Percentiles rank a stretch among this genome's conserved stretches.
phyloP scores from a whole-genome alignment of 1,139 yeast genomes.

The Yamadazyma triangularis region DNA sequence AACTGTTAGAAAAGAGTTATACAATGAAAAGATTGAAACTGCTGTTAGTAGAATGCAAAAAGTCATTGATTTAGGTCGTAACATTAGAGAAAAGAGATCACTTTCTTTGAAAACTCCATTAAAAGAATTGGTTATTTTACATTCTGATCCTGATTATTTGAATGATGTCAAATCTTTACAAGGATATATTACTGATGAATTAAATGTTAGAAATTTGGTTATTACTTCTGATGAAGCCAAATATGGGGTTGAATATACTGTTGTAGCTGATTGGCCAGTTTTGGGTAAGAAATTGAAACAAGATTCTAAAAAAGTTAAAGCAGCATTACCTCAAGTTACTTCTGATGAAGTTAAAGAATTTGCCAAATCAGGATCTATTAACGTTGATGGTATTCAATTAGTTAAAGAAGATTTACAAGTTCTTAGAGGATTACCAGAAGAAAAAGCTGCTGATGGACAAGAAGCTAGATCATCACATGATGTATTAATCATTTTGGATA shows the following conservation, averaged over 20 bases:
- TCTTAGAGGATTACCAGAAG: conserved; percentile 79
- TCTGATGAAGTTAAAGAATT: conserved; percentile 80
- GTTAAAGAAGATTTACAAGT: conserved; percentile 87
- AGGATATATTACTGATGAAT: conserved; percentile 80
- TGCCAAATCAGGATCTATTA: conserved; percentile 66
- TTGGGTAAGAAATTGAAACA: conserved; percentile 95
- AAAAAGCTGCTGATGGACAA: conserved; percentile 58
- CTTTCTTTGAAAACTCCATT: conserved; percentile 95
- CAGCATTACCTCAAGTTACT: conserved; percentile 77
- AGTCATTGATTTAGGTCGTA: conserved; percentile 94
- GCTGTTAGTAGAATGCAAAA: conserved; percentile 96
- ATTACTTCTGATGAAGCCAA: conserved; percentile 88
- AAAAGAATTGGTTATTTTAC: conserved; percentile 80
- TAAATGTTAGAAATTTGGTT: conserved; percentile 83
- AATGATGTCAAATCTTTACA: conserved; percentile 75
- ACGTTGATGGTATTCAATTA: conserved; percentile 85
- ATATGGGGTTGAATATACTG: conserved; percentile 88
- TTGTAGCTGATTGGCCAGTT: conserved; percentile 98
- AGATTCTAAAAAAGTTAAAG: conserved; percentile 92
- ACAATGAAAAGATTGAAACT: conserved; percentile 71
- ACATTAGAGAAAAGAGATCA: conserved; percentile 91
- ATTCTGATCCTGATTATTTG: conserved; percentile 70
- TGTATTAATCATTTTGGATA: conserved; percentile 84
- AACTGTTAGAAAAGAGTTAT: conserved; percentile 72
- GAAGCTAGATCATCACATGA: conserved; percentile 87